Base-by-base conservation (phyloP, 208 protist species). In the Phytomonas sp. region DNA sequence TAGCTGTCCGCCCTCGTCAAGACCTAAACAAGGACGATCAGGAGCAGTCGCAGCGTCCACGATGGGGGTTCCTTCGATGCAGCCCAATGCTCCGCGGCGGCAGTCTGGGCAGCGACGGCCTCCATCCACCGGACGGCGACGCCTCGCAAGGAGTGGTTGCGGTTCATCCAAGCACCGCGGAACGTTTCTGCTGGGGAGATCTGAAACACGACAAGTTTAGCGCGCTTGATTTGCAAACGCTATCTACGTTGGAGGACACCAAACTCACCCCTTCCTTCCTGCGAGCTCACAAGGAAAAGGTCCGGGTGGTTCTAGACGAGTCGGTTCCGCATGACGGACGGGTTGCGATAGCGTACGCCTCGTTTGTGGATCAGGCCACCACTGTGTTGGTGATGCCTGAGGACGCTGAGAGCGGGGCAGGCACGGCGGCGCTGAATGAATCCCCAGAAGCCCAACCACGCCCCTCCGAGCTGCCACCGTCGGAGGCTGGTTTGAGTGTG, bases 211-310 rank as follows among this genome's bases (percentile, higher is more conserved):
- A 46, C 66, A 73, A 71, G 4, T 69, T 88, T 59, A 79, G 76
- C 46, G 81, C 81, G 53, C 79, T 85, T 53, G 83, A 92, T 72
- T 70, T 89, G 13, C 82, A 82, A 23, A 72, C 65, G n/a, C 76
- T 89, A 53, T 77, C 82, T 29, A 66, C 66, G 43, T 71, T 88
- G 63, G 60, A 84, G 46, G 84, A 88, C 73, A 65, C 80, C 26
- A 77, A 79, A 60, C 33, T 94, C 34, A 84, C 86, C 3, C 81
- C 89, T 4, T 81, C 78, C 43, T 94, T 94, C 65, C 75, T 94
- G 30, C 84, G 89, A 28, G 71, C 78, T 15, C 66, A 89, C 69
- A 37, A 81, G 36, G 70, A 72, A 63, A 60, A 78, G 40, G 78
- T 72, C 4, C 67, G 70, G 62, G 66, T 91, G 64, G 60, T 51